Conservation (phyloP, 345 rosid genomes). For the Brassica nigra region DNA sequence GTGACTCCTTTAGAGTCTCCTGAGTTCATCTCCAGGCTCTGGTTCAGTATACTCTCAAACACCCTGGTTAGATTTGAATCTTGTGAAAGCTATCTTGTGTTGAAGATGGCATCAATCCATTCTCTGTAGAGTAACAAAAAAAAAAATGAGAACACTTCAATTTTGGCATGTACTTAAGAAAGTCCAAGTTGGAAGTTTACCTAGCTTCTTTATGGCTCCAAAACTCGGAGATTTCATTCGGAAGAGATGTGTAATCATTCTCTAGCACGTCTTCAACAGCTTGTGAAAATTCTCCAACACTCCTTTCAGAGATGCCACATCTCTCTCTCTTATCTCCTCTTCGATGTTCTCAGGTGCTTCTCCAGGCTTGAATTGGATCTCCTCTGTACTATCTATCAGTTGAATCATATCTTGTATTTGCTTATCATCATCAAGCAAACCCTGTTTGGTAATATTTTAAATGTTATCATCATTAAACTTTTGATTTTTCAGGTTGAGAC, state of each 20-base stretch:
- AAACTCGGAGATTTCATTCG: constrained; percentile 27
- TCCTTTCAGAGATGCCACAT: constrained; percentile 38
- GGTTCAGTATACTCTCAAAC: neutral
- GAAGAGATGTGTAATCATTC: constrained; percentile 33
- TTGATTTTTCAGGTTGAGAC: constrained; percentile 67
- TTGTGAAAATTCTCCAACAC: constrained; percentile 26
- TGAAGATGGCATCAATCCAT: neutral
- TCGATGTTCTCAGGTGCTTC: constrained; percentile 30
- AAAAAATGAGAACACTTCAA: neutral
- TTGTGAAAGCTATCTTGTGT: neutral
- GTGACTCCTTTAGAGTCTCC: neutral
- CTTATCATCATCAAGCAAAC: constrained; percentile 46
- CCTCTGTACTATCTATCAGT: constrained; percentile 48
- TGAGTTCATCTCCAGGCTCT: neutral
- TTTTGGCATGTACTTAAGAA: neutral
- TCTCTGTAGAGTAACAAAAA: neutral
- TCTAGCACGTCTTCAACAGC: constrained; percentile 6
- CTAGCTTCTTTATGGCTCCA: constrained; percentile 8
- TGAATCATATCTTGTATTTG: constrained; percentile 45
- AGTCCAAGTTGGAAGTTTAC: neutral
- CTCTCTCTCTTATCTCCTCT: constrained; percentile 44
- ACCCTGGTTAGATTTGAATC: neutral
- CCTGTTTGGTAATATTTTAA: constrained; percentile 50
- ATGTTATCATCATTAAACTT: constrained; percentile 49
- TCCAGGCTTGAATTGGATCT: constrained; percentile 43